Percentiles rank a stretch among this genome's conserved stretches.
Evolutionary conservation across 2,329 filamentous ascomycete genomes (phyloP).

Genomic region (Talaromyces islandicus): DNA sequence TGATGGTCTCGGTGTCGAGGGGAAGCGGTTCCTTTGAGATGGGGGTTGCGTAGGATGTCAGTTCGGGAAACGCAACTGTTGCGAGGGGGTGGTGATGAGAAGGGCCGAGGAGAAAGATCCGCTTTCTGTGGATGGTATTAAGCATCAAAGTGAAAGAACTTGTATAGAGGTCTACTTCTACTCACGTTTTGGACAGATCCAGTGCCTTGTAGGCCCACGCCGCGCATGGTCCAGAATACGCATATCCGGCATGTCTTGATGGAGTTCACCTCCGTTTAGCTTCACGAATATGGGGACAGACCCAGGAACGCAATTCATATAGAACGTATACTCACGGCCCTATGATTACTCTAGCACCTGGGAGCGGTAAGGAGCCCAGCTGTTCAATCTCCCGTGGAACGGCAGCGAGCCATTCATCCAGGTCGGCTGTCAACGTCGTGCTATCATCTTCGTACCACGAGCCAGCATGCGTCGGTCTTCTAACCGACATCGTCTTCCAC

Average conservation of each 20-base stretch:
- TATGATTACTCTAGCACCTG: slow-evolving; percentile 77
- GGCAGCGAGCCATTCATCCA: slow-evolving; percentile 66
- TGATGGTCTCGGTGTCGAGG: slow-evolving; percentile 39
- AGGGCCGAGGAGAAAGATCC: slow-evolving; percentile 86
- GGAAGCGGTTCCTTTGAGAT: slow-evolving; percentile 38
- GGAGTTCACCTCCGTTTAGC: not conserved
- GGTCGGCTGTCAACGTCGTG: slow-evolving; percentile 57
- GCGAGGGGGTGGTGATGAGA: slow-evolving; percentile 81
- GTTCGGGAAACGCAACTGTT: slow-evolving; percentile 69
- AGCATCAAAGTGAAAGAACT: not conserved
- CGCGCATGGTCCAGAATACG: slow-evolving; percentile 84
- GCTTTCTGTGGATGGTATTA: slow-evolving; percentile 51
- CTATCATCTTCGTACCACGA: slow-evolving; percentile 74
- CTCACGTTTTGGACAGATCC: slow-evolving; percentile 69
- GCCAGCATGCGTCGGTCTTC: slow-evolving; percentile 70
- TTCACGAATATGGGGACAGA: slow-evolving; percentile 13
- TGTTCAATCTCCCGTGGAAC: slow-evolving; percentile 64
- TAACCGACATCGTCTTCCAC: slow-evolving; percentile 26
- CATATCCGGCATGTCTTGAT: slow-evolving; percentile 81
- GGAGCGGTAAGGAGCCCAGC: slow-evolving; percentile 60
- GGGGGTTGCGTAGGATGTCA: slow-evolving; percentile 47
- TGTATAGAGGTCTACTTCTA: slow-evolving; percentile 3
- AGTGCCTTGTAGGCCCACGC: slow-evolving; percentile 91
- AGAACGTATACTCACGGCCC: slow-evolving; percentile 67
- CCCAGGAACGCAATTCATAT: not conserved